Evolutionary conservation across 192 early-diverging fungal genomes (phyloP), one percentile per base, ranked within the genome.

Genomic region (Dimargaris verticillata): DNA sequence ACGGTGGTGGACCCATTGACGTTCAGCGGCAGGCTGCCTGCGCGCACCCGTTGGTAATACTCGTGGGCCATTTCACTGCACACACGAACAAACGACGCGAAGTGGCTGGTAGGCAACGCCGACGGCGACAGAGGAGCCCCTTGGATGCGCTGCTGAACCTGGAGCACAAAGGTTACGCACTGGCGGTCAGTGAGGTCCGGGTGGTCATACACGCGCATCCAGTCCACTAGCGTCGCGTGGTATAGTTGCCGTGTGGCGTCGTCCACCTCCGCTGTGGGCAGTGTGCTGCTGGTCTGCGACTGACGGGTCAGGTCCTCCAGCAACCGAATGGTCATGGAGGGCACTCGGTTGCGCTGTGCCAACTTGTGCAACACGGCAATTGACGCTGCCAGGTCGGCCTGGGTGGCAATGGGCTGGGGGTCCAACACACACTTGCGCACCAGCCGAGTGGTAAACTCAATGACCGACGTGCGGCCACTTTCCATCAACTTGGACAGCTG

Each of bases 401-500:
- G 69, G 47, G 69, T 69, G 0, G 72, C 77, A 46, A 63, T 51
- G 11, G 62, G 68, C 67, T 6, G 81, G 73, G 11, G 75, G 65
- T 77, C 80, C 18, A 83, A 60, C 20, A 91, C 62, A 50, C 78
- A 83, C 54, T 83, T 78, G 38, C 83, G 80, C 45, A 94, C 77
- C 50, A 99, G 70, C 57, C 81, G 69, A 13, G 79, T 74, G 0
- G 89, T 83, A 72, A 88, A 95, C 14, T 90, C 85, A 41, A 90
- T 75, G 1, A 87, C 83, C 20, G 69, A 68, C 20, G 74, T 64
- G 5, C 87, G 80, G 24, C 82, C 84, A 58, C 73, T 77, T 41
- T 96, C 92, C 41, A 97, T 86, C 53, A 88, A 71, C 7, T 84
- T 81, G 1, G 87, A 82, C n/a, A 99, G 77, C 65, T 90, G 91